phyloP scores from a whole-genome alignment of 768 basidiomycete species.

The Lentinus tigrinus region DNA sequence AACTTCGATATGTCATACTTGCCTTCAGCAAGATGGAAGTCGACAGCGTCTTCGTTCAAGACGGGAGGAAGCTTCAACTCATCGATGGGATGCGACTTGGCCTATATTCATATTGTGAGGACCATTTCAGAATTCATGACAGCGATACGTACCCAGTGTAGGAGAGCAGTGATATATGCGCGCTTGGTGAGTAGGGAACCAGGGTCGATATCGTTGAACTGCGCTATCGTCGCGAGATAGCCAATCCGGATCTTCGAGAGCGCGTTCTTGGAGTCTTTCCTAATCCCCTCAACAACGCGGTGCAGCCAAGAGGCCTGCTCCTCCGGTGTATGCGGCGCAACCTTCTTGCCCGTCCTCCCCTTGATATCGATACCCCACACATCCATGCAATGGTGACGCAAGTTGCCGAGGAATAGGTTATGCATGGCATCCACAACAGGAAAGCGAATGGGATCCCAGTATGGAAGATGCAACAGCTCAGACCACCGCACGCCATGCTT shows the following conservation, averaged over 20 bases:
- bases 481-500: conserved; percentile 27
- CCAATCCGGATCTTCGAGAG: background rate
- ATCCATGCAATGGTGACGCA: conserved; percentile 32
- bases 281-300: background rate
- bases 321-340: background rate
- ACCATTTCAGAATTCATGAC: background rate
- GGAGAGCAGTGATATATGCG: background rate
- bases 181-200: background rate
- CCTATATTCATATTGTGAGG: background rate
- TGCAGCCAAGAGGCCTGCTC: background rate
- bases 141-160: background rate
- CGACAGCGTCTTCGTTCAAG: background rate
- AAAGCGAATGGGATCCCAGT: conserved; percentile 36
- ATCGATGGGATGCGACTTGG: background rate
- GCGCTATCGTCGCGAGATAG: background rate
- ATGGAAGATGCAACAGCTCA: conserved; percentile 34
- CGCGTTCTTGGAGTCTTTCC: background rate
- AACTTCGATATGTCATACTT: background rate
- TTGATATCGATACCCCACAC: conserved; percentile 19
- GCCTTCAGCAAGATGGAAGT: background rate
- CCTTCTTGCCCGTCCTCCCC: conserved; percentile 1
- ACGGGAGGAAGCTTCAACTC: background rate
- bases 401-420: conserved; percentile 34
- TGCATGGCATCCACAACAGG: conserved; percentile 43
- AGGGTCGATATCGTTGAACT: background rate